Evolutionary conservation across 1,139 yeast species (phyloP).

Genomic region (Suhomyces atakaporum): DNA sequence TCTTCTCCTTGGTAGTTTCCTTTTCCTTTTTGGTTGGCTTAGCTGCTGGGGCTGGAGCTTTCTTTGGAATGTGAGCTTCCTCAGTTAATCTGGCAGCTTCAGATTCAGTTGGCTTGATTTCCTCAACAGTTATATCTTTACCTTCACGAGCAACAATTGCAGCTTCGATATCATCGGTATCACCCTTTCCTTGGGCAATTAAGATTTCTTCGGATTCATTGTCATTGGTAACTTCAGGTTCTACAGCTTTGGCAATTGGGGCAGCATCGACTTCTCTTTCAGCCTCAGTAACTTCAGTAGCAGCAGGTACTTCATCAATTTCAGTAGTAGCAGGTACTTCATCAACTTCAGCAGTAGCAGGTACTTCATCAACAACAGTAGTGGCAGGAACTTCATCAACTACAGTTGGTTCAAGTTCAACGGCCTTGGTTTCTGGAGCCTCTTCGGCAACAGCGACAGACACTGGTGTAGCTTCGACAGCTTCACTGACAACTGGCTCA

Average conservation of each 20-base stretch:
- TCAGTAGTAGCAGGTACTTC: conserved; percentile 2
- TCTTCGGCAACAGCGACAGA: conserved; percentile 1
- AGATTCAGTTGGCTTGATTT: conserved; percentile 44
- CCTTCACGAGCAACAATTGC: conserved; percentile 43
- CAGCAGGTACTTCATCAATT: too few relatives aligned
- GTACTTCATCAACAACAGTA: conserved; percentile 3
- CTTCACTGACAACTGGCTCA: background rate
- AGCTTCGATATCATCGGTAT: conserved; percentile 29
- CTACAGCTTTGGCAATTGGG: conserved; percentile 16
- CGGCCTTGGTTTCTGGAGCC: conserved; percentile 2
- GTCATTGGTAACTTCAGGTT: too few relatives aligned
- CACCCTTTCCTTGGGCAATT: conserved; percentile 39
- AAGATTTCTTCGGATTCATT: conserved; percentile 35
- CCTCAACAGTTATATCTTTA: conserved; percentile 43
- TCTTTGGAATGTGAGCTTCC: conserved; percentile 27
- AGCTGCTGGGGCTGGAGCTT: conserved; percentile 13
- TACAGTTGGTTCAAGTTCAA: conserved; percentile 5
- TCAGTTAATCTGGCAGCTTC: conserved; percentile 37
- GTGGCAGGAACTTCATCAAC: conserved; percentile 5
- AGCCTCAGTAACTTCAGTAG: conserved; percentile 4
- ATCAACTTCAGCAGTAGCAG: conserved; percentile 6
- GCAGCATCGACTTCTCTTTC: conserved; percentile 28
- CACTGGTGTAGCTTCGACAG: conserved; percentile 6
- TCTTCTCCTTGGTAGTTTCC: conserved; percentile 34
- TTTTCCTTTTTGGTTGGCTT: conserved; percentile 26